A percentile compares a stretch with the other conserved stretches of the same genome.
phyloP scores from a whole-genome alignment of 2,329 filamentous ascomycete species.

The Verticillium nubilum region DNA sequence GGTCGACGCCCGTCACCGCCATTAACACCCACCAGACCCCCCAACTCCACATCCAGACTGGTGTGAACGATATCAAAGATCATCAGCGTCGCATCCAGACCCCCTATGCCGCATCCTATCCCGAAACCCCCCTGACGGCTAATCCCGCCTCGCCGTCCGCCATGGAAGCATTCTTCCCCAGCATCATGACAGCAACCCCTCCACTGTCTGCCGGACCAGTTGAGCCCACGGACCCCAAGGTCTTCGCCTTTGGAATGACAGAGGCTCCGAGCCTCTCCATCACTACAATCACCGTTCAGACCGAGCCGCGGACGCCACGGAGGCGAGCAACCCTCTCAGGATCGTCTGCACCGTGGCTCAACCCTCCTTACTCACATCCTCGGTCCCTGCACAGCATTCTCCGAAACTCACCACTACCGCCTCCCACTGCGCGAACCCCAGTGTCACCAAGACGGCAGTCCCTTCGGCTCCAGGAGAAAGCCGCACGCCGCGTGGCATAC shows the following conservation, averaged over 20 bases:
- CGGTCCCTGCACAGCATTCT: slow-evolving; percentile 58
- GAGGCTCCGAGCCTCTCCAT: slow-evolving; percentile 19
- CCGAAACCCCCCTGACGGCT: slow-evolving; percentile 49
- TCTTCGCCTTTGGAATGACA: slow-evolving; percentile 41
- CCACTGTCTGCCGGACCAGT: slow-evolving; percentile 48
- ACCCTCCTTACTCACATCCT: slow-evolving; percentile 53
- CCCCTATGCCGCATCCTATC: slow-evolving; percentile 39
- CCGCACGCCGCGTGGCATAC: slow-evolving; percentile 53
- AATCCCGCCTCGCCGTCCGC: slow-evolving; percentile 42
- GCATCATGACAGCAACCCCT: slow-evolving; percentile 54
- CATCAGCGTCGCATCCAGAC: slow-evolving; percentile 24
- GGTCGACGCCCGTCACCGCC: slow-evolving; percentile 45
- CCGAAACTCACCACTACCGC: slow-evolving; percentile 59
- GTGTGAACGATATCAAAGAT: slow-evolving; percentile 6
- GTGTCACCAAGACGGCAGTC: slow-evolving; percentile 50
- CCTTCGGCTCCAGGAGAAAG: slow-evolving; percentile 47
- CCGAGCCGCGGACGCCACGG: slow-evolving; percentile 27
- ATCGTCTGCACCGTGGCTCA: slow-evolving; percentile 15
- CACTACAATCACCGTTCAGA: background rate
- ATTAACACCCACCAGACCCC: slow-evolving; percentile 36
- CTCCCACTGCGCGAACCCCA: slow-evolving; percentile 42
- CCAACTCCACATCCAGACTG: slow-evolving; percentile 22
- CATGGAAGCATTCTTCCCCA: slow-evolving; percentile 44
- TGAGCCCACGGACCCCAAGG: slow-evolving; percentile 38
- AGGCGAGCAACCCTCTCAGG: slow-evolving; percentile 29